Evolutionary conservation across 495 filamentous ascomycete species (phyloP), one percentile per base, ranked within the genome.

Genomic region (Cercophora sp.): DNA sequence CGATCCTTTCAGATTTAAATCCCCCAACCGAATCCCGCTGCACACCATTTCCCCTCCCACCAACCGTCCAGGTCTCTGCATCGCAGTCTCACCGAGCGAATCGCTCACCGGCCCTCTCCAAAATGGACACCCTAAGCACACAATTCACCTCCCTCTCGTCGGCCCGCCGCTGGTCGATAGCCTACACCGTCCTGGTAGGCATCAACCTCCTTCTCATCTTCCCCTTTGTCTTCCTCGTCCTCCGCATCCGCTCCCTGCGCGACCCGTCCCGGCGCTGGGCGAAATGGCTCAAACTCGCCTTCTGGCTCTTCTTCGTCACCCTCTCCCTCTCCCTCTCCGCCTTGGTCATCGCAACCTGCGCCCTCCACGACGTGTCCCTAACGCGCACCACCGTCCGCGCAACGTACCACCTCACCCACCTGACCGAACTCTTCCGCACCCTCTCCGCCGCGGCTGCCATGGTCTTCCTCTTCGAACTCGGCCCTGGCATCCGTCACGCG

Each of bases 201-300:
- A 39, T 39, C 36, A 39, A 39, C 36, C 36, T 39, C 36, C 36
- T 39, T 19, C 36, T 39, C 36, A 39, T 39, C 36, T 19, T 39
- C 36, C 36, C 36, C 10, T 39, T 39, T 19, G 22, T 3, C 36
- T 39, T 39, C n/a, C n/a, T 39, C 36, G 36, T 39, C n/a, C 36
- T 39, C 2, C 36, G 36, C 36, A 18, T 18, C 36, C 36, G 36
- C 36, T 39, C 36, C 36, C 36, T 39, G 4, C 36, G 36, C 11
- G 36, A 39, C n/a, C 36, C 36, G 16, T 39, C 36, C 5, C 36
- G 36, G 3, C 36, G 36, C 15, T 39, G 8, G 8, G 16, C 22
- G 16, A 39, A 39, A 39, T 39, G 36, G 36, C 36, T 39, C 36
- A 39, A 39, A 18, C 11, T 18, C 36, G 36, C 36, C 36, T 39